Conservation (phyloP, 306 rosid genomes). For the Vigna hirtella region DNA sequence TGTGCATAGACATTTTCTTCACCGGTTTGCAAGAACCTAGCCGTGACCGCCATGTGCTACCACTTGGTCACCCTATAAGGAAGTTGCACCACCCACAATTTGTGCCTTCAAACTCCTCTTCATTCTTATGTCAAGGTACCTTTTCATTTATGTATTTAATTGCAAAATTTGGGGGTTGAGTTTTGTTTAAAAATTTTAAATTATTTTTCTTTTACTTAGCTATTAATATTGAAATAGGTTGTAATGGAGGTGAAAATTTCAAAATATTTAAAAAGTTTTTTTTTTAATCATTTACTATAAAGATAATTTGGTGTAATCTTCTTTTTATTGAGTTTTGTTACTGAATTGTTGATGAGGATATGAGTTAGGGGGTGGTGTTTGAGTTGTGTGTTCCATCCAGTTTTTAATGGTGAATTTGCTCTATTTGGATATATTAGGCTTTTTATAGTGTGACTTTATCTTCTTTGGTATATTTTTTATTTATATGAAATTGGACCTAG, state of each 20-base stretch:
- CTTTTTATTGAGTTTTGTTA: not conserved
- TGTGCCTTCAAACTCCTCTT: slow-evolving; percentile 52
- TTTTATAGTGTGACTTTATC: not conserved
- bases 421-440: slow-evolving; percentile 16
- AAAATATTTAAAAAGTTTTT: not conserved
- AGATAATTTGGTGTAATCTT: slow-evolving; percentile 14
- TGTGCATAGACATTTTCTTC: slow-evolving; percentile 42
- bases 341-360: slow-evolving; percentile 29
- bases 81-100: slow-evolving; percentile 35
- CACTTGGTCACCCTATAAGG: slow-evolving; percentile 26
- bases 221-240: slow-evolving; percentile 7
- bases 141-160: not conserved
- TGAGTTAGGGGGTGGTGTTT: slow-evolving; percentile 25
- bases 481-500: slow-evolving; percentile 3
- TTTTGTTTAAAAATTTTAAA: not conserved
- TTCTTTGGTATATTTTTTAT: too few species aligned
- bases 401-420: slow-evolving; percentile 34
- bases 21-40: slow-evolving; percentile 51
- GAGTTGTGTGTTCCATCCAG: not conserved
- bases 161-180: not conserved
- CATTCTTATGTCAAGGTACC: slow-evolving; percentile 67
- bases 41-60: slow-evolving; percentile 61
- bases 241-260: not conserved
- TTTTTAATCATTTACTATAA: not conserved
- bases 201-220: slow-evolving; percentile 3